Conservation (phyloP, 2,329 filamentous ascomycete genomes). For the Sporothrix pallida region DNA sequence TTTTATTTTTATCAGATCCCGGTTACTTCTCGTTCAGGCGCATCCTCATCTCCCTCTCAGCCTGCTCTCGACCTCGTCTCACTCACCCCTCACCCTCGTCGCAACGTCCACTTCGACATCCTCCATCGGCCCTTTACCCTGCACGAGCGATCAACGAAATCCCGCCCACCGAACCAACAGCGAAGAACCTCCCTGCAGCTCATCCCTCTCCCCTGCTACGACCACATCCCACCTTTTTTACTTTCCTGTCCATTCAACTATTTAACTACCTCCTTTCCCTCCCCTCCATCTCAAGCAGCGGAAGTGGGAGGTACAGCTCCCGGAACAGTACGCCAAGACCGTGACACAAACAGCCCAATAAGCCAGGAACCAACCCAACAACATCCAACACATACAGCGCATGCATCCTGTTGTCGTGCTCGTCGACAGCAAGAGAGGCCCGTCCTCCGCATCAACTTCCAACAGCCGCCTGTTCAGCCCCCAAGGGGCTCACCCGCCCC, state of each 20-base stretch:
- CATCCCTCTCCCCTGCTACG: too few relatives aligned
- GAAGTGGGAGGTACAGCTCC: background rate
- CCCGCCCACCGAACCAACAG: too few relatives aligned
- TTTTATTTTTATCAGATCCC: constrained; percentile 17
- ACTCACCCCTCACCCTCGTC: background rate
- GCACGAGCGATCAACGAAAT: too few relatives aligned
- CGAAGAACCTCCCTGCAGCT: too few relatives aligned
- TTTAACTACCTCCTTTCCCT: background rate
- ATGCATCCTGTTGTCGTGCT: constrained; percentile 15
- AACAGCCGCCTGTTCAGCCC: constrained; percentile 29
- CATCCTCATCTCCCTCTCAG: background rate
- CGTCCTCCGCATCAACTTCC: background rate
- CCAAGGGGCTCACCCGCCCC: constrained; percentile 34
- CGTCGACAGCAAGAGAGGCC: constrained; percentile 4
- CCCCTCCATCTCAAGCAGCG: background rate
- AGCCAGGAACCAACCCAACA: background rate
- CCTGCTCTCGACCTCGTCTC: background rate
- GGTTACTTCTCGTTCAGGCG: constrained; percentile 23
- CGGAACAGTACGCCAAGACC: background rate
- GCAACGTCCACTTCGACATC: background rate
- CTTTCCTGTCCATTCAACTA: background rate
- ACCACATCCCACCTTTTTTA: background rate
- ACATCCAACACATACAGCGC: background rate
- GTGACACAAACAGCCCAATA: constrained; percentile 2
- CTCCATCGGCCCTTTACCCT: too few relatives aligned